Evolutionary conservation across 148 eudicot species (phyloP), one percentile per base, ranked within the genome.

Genomic region (Camellia granthamiana): DNA sequence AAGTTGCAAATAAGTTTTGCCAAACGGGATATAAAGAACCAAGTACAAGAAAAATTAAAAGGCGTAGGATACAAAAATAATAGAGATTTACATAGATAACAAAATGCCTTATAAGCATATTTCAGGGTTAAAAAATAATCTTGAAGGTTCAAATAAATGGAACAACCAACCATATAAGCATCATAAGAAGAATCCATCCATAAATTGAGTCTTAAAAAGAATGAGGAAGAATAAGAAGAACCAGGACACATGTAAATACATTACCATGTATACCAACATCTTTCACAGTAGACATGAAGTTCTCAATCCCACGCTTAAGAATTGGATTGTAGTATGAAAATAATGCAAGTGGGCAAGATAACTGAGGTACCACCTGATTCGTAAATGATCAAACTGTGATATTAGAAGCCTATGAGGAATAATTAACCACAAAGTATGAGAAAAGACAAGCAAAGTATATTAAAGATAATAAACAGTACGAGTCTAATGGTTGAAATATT

Each of bases 211-310:
- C 16, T 55, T 16, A 3, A 63, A 5, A 46, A 6, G 16, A 9
- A 78, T n/a, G 30, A 58, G 65, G 75, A 61, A 56, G 7, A 65
- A 66, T n/a, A 56, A 74, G 51, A 72, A 44, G 58, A 52, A 79
- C n/a, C 7, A 52, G 38, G 13, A 58, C 10, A 63, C 49, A 2
- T 72, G 3, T 30, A 30, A 30, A 15, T 41, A 68, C 56, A 65
- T 89, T 92, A 95, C 97, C 99, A 86, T 92, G 97, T 67, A 95
- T 88, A 72, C 98, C 98, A 51, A 87, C 91, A 81, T 92, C 93
- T 86, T 86, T 90, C 75, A 95, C 85, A 69, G 91, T 92, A 74
- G 84, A 78, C 99, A 95, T 92, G 89, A 95, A 93, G 69, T 91
- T 90, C 73, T 78, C 93, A 83, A 90, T 74, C 61, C 99, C 99